Evolutionary conservation across 2,329 filamentous ascomycete genomes (phyloP).

Genomic region (Fusarium metavorans): DNA sequence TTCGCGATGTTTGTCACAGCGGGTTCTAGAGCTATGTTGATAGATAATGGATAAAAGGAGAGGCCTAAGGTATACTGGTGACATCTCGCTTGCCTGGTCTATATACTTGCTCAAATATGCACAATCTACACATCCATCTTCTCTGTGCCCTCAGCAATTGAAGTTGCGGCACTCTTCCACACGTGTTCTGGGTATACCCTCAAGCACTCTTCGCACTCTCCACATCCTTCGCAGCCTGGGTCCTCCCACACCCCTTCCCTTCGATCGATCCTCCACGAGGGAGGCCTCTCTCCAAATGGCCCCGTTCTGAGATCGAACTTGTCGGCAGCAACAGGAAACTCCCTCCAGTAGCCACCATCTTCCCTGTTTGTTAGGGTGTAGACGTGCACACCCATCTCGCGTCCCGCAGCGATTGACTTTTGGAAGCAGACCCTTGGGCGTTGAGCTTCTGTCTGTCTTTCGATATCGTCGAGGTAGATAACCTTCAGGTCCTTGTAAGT

Average conservation of each 20-base stretch:
- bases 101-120: not conserved
- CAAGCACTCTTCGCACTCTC: constrained; percentile 24
- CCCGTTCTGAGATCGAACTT: constrained; percentile 30
- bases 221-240: constrained; percentile 24
- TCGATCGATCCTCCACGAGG: constrained; percentile 13
- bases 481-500: constrained; percentile 4
- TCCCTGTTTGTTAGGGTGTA: constrained; percentile 23
- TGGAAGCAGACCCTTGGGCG: not conserved
- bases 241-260: constrained; percentile 22
- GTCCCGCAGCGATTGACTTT: constrained; percentile 16
- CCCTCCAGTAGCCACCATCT: constrained; percentile 24
- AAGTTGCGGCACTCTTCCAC: constrained; percentile 7
- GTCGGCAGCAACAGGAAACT: constrained; percentile 25
- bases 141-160: not conserved
- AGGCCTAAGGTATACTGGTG: not conserved
- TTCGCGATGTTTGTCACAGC: not conserved
- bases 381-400: constrained; percentile 14
- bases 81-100: not conserved
- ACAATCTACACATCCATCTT: not conserved
- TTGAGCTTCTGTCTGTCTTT: not conserved
- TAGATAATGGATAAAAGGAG: not conserved
- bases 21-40: not conserved
- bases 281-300: constrained; percentile 17
- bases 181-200: constrained; percentile 26
- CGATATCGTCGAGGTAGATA: constrained; percentile 23